Evolutionary conservation across 768 basidiomycete genomes (phyloP).

Genomic region (Solioccasus polychromus): DNA sequence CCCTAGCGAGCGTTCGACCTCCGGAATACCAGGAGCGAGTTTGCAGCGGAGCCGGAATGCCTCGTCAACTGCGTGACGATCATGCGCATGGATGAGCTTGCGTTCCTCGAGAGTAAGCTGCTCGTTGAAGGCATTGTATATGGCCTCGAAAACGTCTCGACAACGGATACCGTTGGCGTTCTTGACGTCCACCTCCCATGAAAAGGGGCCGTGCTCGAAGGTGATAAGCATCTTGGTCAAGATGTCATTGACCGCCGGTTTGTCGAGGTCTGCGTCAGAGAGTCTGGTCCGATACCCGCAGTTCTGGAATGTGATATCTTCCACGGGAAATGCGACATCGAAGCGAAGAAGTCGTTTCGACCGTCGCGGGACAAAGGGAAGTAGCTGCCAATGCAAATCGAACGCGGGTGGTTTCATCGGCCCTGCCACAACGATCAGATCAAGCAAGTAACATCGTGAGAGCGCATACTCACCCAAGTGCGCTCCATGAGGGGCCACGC

Average conservation of each 20-base stretch:
- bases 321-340: slow-evolving; percentile 48
- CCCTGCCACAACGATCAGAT: slow-evolving; percentile 31
- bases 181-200: slow-evolving; percentile 43
- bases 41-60: slow-evolving; percentile 48
- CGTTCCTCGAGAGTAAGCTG: slow-evolving; percentile 47
- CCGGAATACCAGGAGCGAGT: slow-evolving; percentile 38
- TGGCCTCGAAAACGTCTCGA: slow-evolving; percentile 57
- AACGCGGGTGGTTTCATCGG: slow-evolving; percentile 41
- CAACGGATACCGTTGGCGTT: slow-evolving; percentile 45
- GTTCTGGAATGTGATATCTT: slow-evolving; percentile 24
- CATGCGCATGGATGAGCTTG: slow-evolving; percentile 28
- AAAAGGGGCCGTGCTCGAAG: slow-evolving; percentile 36
- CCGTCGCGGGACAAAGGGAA: slow-evolving; percentile 36
- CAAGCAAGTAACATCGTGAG: slow-evolving; percentile 13
- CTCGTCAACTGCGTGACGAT: slow-evolving; percentile 33
- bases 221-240: slow-evolving; percentile 50
- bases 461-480: slow-evolving; percentile 23
- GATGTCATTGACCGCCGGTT: slow-evolving; percentile 41
- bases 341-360: slow-evolving; percentile 43
- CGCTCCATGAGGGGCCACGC: slow-evolving; percentile 21
- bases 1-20: slow-evolving; percentile 44
- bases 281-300: slow-evolving; percentile 26
- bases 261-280: slow-evolving; percentile 38
- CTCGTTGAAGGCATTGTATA: slow-evolving; percentile 47
- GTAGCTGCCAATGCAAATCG: slow-evolving; percentile 48